These are phyloP conservation scores for Chalaropsis ovoidea DNA, from an alignment of 2,329 filamentous ascomycete genomes.

Conservation along the genomic window DNA sequence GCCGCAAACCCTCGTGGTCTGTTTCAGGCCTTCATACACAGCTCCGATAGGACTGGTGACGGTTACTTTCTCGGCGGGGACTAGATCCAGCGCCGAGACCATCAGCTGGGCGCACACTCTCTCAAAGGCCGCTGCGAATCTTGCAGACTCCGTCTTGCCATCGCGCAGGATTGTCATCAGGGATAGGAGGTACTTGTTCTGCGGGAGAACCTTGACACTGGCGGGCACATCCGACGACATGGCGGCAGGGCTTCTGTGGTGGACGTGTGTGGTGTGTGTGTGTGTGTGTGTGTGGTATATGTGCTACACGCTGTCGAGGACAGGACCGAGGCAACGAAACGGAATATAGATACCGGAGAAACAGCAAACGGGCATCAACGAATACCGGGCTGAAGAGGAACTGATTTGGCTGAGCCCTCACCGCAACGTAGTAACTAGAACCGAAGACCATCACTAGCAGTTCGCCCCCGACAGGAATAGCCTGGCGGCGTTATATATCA, in stretches of 20 bases:
- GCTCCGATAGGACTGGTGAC: slow-evolving; percentile 26
- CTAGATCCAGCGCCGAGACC: slow-evolving; percentile 24
- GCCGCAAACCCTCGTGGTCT: slow-evolving; percentile 29
- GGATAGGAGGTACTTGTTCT: slow-evolving; percentile 24
- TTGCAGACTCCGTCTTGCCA: slow-evolving; percentile 21
- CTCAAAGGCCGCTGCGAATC: slow-evolving; percentile 25
- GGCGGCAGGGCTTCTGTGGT: not conserved
- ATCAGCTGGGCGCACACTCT: slow-evolving; percentile 25
- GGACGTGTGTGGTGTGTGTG: not conserved
- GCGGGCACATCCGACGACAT: not conserved
- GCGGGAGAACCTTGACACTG: slow-evolving; percentile 25
- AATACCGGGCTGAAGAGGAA: not conserved
- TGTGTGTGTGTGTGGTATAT: not conserved
- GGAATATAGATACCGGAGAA: not conserved
- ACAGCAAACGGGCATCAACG: not conserved
- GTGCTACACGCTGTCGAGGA: not conserved
- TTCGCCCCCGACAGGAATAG: not conserved
- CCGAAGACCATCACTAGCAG: not conserved
- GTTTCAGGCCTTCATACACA: slow-evolving; percentile 22
- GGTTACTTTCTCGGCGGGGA: slow-evolving; percentile 21
- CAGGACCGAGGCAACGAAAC: no score
- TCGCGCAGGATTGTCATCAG: slow-evolving; percentile 26
- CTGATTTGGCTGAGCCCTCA: not conserved
- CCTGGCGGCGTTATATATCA: not conserved
- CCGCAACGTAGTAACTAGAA: not conserved